phyloP scores from a whole-genome alignment of 1,284 basidiomycete species.

The Moesziomyces antarcticus region DNA sequence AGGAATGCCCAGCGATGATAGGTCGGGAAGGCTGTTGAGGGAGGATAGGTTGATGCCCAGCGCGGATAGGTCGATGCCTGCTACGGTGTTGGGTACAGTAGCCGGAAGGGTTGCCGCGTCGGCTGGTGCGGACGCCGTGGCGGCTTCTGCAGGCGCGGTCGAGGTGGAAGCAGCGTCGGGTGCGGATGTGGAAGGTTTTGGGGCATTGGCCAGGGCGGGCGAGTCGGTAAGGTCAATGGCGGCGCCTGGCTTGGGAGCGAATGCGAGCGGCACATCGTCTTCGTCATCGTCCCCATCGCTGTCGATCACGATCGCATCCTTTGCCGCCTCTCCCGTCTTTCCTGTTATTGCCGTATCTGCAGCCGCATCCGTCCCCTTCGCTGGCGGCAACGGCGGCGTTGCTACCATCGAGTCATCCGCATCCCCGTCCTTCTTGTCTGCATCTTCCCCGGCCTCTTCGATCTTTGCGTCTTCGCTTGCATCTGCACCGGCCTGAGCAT shows the following conservation, averaged over 20 bases:
- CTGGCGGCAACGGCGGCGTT: slow-evolving; percentile 18
- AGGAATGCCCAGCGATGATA: slow-evolving; percentile 38
- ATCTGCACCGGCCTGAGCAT: slow-evolving; percentile 1
- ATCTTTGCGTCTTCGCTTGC: not conserved
- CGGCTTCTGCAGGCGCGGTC: not conserved
- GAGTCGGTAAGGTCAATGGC: slow-evolving; percentile 43
- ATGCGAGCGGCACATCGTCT: slow-evolving; percentile 48
- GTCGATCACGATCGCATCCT: slow-evolving; percentile 47
- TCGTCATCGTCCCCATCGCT: slow-evolving; percentile 41
- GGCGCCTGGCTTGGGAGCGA: slow-evolving; percentile 29
- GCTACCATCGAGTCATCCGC: slow-evolving; percentile 19
- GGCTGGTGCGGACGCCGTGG: not conserved
- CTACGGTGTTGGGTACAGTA: slow-evolving; percentile 7
- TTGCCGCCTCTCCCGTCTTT: slow-evolving; percentile 8
- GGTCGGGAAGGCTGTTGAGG: slow-evolving; percentile 22
- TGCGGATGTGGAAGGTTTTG: not conserved
- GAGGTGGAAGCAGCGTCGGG: not conserved
- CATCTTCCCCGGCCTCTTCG: not conserved
- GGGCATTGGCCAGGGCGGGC: slow-evolving; percentile 16
- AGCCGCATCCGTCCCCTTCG: too few relatives aligned
- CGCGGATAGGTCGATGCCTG: slow-evolving; percentile 32
- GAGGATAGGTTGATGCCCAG: slow-evolving; percentile 39
- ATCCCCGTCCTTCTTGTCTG: not conserved
- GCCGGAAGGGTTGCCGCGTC: not conserved
- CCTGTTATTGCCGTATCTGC: not conserved